Evolutionary conservation across 495 filamentous ascomycete species (phyloP).

Genomic region (Hypoxylon fuscum): DNA sequence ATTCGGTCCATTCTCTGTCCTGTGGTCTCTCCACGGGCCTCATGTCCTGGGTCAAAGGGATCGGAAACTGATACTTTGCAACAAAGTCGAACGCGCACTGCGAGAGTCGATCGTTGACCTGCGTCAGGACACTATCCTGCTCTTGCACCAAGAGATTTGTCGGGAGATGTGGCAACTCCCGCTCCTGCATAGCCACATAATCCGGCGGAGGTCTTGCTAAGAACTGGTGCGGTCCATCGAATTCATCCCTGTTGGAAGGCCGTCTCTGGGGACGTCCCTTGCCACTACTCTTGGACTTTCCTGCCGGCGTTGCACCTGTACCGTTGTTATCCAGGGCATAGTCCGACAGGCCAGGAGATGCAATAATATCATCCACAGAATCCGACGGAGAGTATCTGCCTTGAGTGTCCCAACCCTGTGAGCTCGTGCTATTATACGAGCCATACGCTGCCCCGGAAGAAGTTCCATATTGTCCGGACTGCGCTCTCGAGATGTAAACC

Average conservation of each 20-base stretch:
- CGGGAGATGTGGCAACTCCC: slow-evolving; percentile 81
- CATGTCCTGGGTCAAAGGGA: slow-evolving; percentile 81
- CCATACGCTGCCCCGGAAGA: slow-evolving; percentile 41
- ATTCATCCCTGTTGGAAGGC: slow-evolving; percentile 85
- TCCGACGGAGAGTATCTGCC: slow-evolving; percentile 56
- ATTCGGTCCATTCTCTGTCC: slow-evolving; percentile 91
- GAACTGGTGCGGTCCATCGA: slow-evolving; percentile 85
- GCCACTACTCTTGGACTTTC: slow-evolving; percentile 56
- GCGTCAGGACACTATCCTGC: slow-evolving; percentile 79
- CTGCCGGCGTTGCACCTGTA: slow-evolving; percentile 46
- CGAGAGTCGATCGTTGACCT: slow-evolving; percentile 84
- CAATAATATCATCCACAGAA: slow-evolving; percentile 59
- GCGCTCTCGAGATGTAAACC: slow-evolving; percentile 47
- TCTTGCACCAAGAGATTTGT: slow-evolving; percentile 83
- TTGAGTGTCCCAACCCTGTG: slow-evolving; percentile 53
- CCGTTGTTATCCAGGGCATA: slow-evolving; percentile 55
- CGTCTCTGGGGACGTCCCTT: slow-evolving; percentile 72
- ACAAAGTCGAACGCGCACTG: slow-evolving; percentile 90
- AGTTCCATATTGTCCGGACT: slow-evolving; percentile 44
- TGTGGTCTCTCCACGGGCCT: slow-evolving; percentile 78
- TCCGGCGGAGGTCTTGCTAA: slow-evolving; percentile 72
- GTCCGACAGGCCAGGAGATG: slow-evolving; percentile 54
- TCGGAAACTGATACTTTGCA: slow-evolving; percentile 88
- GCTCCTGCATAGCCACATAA: slow-evolving; percentile 75
- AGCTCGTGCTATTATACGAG: slow-evolving; percentile 46